phyloP scores from a whole-genome alignment of 768 basidiomycete genomes.

The Imleria badia region DNA sequence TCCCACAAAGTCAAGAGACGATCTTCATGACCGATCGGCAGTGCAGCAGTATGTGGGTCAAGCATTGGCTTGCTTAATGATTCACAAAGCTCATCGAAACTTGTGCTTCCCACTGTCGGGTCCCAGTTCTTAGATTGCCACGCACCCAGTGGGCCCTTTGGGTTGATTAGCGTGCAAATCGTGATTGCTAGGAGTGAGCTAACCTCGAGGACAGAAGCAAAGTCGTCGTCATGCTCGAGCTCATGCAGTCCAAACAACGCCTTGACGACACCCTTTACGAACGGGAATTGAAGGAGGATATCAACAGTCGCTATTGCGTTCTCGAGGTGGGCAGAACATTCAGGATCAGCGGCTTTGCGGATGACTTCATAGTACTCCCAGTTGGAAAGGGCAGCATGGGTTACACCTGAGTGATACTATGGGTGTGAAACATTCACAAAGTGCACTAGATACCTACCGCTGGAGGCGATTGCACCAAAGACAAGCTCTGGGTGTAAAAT shows the following conservation, averaged over 20 bases:
- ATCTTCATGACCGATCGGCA: slow-evolving; percentile 49
- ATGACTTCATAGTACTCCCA: slow-evolving; percentile 92
- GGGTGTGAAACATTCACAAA: neutral
- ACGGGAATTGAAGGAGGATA: slow-evolving; percentile 47
- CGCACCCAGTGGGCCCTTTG: slow-evolving; percentile 55
- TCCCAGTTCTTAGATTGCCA: slow-evolving; percentile 95
- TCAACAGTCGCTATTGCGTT: slow-evolving; percentile 63
- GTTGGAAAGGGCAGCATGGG: slow-evolving; percentile 76
- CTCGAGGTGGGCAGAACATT: slow-evolving; percentile 58
- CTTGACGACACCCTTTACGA: slow-evolving; percentile 57
- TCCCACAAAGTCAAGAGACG: slow-evolving; percentile 48
- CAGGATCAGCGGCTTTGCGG: slow-evolving; percentile 61
- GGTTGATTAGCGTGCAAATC: slow-evolving; percentile 6
- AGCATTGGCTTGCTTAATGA: slow-evolving; percentile 47
- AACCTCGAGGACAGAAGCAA: slow-evolving; percentile 67
- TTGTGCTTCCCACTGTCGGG: slow-evolving; percentile 57
- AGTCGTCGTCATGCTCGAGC: slow-evolving; percentile 74
- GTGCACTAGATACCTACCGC: slow-evolving; percentile 47
- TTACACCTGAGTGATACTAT: slow-evolving; percentile 56
- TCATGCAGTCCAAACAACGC: slow-evolving; percentile 70
- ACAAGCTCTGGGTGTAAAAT: slow-evolving; percentile 86
- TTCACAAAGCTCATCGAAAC: slow-evolving; percentile 70
- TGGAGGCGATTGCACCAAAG: slow-evolving; percentile 86
- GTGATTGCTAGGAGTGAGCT: slow-evolving; percentile 23
- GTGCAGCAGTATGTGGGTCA: slow-evolving; percentile 29